phyloP scores from a whole-genome alignment of 2,329 filamentous ascomycete species.

The Penicillium palitans region DNA sequence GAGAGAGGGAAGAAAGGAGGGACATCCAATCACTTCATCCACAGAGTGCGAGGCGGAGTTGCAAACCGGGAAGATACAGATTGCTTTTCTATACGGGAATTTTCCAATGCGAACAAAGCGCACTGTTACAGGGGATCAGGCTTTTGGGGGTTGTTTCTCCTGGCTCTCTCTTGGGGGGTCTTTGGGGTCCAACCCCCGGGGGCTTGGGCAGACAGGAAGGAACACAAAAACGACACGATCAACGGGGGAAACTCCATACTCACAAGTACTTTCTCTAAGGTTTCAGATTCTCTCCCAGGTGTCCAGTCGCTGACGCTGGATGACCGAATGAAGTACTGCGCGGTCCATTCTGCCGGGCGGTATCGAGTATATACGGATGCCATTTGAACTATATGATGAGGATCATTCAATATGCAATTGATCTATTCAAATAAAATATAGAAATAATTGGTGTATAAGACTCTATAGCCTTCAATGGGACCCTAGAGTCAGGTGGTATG shows the following conservation, averaged over 20 bases:
- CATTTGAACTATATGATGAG: neutral
- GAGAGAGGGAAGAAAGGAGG: constrained; percentile 6
- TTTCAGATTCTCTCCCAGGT: constrained; percentile 14
- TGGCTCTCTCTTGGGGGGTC: constrained; percentile 11
- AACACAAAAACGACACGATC: constrained; percentile 1
- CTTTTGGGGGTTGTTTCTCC: constrained; percentile 11
- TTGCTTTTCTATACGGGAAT: constrained; percentile 23
- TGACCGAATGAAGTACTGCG: constrained; percentile 26
- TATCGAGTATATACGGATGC: constrained; percentile 2
- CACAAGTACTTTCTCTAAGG: constrained; percentile 20
- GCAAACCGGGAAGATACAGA: constrained; percentile 36
- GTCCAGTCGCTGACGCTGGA: constrained; percentile 20
- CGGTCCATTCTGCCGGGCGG: constrained; percentile 28
- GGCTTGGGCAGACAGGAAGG: neutral
- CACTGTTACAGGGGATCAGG: constrained; percentile 22
- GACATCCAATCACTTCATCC: constrained; percentile 14
- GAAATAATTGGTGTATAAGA: neutral
- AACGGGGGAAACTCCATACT: constrained; percentile 14
- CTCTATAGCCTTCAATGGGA: neutral
- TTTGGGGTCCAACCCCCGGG: neutral
- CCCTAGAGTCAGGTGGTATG: neutral
- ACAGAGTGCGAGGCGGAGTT: constrained; percentile 16
- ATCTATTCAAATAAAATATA: too few relatives aligned
- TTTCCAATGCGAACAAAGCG: constrained; percentile 30
- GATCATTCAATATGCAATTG: neutral